Evolutionary conservation across 192 early-diverging fungal genomes (phyloP).

Genomic region (Linnemannia zychae): DNA sequence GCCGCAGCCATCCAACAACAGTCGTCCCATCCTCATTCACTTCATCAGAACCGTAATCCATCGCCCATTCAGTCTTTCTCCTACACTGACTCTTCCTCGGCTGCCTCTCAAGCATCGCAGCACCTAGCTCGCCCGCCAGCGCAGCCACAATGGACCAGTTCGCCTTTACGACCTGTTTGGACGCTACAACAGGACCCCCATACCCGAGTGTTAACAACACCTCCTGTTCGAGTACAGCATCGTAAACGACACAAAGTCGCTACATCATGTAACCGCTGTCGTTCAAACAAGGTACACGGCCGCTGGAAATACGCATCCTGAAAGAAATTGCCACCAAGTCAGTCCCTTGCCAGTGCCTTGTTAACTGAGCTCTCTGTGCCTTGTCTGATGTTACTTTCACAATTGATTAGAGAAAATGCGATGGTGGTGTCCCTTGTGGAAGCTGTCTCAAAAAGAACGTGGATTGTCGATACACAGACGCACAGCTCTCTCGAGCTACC

Average conservation of each 20-base stretch:
- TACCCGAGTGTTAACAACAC: neutral
- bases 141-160: neutral
- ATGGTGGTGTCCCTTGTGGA: slow-evolving; percentile 29
- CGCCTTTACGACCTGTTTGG: no score
- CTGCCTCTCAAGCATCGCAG: neutral
- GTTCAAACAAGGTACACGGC: slow-evolving; percentile 31
- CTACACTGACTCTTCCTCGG: neutral
- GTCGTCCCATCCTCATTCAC: neutral
- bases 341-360: neutral
- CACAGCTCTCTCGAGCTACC: slow-evolving; percentile 28
- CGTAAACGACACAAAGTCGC: slow-evolving; percentile 47
- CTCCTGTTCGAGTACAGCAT: neutral
- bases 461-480: slow-evolving; percentile 34
- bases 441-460: slow-evolving; percentile 33
- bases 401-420: slow-evolving; percentile 32
- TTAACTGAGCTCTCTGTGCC: neutral
- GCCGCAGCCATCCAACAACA: neutral
- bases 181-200: neutral
- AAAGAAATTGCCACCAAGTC: neutral
- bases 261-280: slow-evolving; percentile 44
- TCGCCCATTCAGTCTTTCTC: neutral
- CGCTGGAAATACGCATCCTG: neutral
- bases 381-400: neutral
- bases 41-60: neutral
- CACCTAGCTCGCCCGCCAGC: neutral